These are phyloP conservation scores for Chytriomyces sp. DNA, from an alignment of 192 early-diverging fungal species.

Conservation along the genomic window DNA sequence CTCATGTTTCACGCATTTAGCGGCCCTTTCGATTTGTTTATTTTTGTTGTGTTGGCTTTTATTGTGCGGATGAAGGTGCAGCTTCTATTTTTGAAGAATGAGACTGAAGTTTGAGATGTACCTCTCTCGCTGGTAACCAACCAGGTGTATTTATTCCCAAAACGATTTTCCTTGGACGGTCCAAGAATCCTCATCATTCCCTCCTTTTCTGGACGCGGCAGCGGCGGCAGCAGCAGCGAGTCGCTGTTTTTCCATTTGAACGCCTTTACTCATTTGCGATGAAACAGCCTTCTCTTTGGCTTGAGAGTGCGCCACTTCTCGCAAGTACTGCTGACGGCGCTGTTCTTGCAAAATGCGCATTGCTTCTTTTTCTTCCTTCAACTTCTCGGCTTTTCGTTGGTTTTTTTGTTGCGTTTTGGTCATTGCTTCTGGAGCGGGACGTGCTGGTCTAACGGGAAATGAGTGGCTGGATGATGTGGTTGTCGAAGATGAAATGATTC, in stretches of 20 bases:
- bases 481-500: neutral
- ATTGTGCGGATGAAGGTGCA: no score
- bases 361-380: constrained; percentile 20
- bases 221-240: neutral
- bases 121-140: neutral
- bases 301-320: neutral
- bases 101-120: no score
- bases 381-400: constrained; percentile 32
- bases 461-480: neutral
- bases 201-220: neutral
- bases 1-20: no score
- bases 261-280: neutral
- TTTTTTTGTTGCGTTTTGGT: constrained; percentile 34
- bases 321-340: constrained; percentile 3
- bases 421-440: neutral
- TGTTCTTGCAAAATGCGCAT: constrained; percentile 13
- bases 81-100: no score
- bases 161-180: neutral
- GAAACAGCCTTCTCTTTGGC: constrained; percentile 6
- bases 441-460: constrained; percentile 3
- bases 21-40: no score
- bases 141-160: neutral
- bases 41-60: no score
- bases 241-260: constrained; percentile 18
- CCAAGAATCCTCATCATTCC: neutral